A percentile compares a stretch with the other conserved stretches of the same genome.
Conservation (phyloP, 2,329 filamentous ascomycete species). For the Drechslerella dactyloides region DNA sequence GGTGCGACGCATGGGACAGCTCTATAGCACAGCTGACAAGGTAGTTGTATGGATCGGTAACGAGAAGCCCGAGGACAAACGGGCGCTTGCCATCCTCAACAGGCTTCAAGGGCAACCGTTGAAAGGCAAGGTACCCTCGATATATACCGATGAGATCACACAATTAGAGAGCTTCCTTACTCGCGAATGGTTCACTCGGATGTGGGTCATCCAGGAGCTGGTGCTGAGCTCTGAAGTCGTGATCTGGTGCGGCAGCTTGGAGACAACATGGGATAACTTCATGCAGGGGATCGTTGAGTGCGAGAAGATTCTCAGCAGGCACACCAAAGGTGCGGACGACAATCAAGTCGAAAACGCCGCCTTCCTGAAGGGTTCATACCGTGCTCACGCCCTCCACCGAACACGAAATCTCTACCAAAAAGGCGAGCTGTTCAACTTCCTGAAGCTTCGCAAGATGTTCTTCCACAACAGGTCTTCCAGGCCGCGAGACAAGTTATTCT, state of each 20-base stretch:
- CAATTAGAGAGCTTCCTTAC: background rate
- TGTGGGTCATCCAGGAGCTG: conserved; percentile 11
- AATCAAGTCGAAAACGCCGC: background rate
- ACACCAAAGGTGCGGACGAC: background rate
- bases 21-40: background rate
- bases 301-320: background rate
- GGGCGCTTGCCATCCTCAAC: background rate
- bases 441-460: background rate
- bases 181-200: conserved; percentile 12
- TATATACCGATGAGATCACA: background rate
- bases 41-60: conserved; percentile 8
- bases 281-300: conserved; percentile 1
- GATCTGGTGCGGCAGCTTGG: background rate
- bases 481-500: conserved; percentile 1
- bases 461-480: conserved; percentile 4
- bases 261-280: conserved; percentile 1
- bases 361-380: background rate
- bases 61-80: conserved; percentile 2
- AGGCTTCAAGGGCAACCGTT: background rate
- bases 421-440: background rate
- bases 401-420: background rate
- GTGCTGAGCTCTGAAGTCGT: background rate
- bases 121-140: background rate
- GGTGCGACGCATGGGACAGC: conserved; percentile 3
- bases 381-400: conserved; percentile 1